phyloP scores from a whole-genome alignment of 306 rosid species.

The Casuarina cunninghamiana region DNA sequence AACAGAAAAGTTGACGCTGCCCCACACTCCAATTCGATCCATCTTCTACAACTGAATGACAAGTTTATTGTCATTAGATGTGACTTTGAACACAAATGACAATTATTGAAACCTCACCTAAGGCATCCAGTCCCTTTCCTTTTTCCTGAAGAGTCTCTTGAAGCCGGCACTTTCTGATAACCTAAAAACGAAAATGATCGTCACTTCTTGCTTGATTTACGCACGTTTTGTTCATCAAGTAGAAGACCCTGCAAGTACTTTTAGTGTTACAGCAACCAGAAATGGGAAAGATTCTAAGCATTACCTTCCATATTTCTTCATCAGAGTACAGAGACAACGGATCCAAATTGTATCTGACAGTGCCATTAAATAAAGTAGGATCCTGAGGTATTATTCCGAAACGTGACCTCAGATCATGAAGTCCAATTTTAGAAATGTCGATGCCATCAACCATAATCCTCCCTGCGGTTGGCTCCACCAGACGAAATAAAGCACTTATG shows the following conservation, averaged over 20 bases:
- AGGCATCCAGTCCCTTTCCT: constrained; percentile 61
- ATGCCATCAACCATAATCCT: constrained; percentile 73
- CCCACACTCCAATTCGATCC: constrained; percentile 99
- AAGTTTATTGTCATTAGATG: not conserved
- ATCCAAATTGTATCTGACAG: constrained; percentile 82
- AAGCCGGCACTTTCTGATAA: constrained; percentile 82
- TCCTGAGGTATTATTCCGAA: constrained; percentile 91
- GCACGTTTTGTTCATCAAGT: no score
- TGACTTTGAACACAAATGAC: no score
- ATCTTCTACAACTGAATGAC: constrained; percentile 64
- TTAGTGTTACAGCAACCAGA: not conserved
- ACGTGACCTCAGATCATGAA: constrained; percentile 81
- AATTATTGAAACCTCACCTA: constrained; percentile 43
- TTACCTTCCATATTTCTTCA: constrained; percentile 87
- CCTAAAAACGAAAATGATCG: constrained; percentile 45
- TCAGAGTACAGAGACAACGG: constrained; percentile 73
- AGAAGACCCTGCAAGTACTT: no score
- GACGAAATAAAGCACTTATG: constrained; percentile 77
- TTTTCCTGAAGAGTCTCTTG: constrained; percentile 70
- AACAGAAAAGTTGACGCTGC: constrained; percentile 80
- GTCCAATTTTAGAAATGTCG: constrained; percentile 76
- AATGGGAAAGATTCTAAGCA: not conserved
- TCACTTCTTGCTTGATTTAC: not conserved
- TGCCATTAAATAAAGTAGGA: constrained; percentile 86
- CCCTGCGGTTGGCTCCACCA: constrained; percentile 83